Conservation (phyloP, 2,329 filamentous ascomycete genomes). For the Amesomyces nigricolor region DNA sequence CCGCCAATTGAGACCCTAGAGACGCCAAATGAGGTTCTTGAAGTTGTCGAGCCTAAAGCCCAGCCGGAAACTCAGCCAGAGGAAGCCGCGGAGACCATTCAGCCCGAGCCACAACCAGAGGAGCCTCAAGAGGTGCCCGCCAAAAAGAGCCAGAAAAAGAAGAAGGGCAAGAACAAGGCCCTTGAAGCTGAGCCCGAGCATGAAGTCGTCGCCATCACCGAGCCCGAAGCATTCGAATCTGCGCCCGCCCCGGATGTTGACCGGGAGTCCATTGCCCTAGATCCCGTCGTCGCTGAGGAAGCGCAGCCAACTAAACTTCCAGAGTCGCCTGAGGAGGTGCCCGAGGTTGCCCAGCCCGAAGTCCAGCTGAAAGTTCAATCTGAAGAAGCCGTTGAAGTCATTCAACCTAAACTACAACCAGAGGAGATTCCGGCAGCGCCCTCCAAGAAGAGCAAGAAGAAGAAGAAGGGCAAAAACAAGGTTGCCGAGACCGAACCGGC, state of each 20-base stretch:
- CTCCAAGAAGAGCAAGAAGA: slow-evolving; percentile 33
- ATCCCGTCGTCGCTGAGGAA: neutral
- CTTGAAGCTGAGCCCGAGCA: neutral
- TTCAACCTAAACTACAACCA: too few species aligned
- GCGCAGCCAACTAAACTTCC: neutral
- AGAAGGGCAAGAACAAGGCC: neutral
- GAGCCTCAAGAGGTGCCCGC: too few species aligned
- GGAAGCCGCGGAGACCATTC: slow-evolving; percentile 14
- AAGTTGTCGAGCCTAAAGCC: too few species aligned
- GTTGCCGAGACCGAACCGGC: neutral
- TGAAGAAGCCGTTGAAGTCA: too few species aligned
- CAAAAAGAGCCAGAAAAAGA: neutral
- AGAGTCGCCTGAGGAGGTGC: neutral
- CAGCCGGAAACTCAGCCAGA: slow-evolving; percentile 13
- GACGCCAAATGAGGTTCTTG: too few species aligned
- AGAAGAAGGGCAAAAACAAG: slow-evolving; percentile 12
- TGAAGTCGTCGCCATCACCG: too few species aligned
- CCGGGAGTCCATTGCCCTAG: too few species aligned
- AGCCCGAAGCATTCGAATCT: neutral
- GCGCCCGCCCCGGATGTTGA: neutral
- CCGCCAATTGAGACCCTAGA: too few species aligned
- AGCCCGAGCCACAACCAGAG: too few species aligned
- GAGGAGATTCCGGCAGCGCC: slow-evolving; percentile 13
- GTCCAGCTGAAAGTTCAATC: too few species aligned
- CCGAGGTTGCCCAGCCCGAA: neutral